Conservation (phyloP, 2,329 filamentous ascomycete species). For the Aspergillus alliaceus region DNA sequence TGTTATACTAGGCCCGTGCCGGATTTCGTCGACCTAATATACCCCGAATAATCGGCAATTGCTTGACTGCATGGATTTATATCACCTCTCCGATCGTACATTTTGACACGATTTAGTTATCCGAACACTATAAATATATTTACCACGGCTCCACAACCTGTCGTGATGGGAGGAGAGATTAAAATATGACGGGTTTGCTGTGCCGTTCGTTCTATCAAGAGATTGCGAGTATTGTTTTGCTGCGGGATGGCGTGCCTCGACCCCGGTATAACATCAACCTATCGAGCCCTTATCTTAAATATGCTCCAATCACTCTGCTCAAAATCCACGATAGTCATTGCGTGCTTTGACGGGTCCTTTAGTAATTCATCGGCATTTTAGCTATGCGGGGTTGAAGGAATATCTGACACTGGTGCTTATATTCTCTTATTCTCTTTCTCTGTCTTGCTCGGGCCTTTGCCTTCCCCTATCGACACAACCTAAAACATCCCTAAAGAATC, state of each 20-base stretch:
- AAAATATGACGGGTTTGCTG: too few species aligned
- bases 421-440: not conserved
- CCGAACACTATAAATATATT: not conserved
- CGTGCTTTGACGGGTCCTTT: conserved; percentile 19
- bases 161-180: conserved; percentile 15
- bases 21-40: not conserved
- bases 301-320: not conserved
- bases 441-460: too few species aligned
- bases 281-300: not conserved
- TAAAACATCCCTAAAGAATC: too few species aligned
- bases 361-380: conserved; percentile 5
- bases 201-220: too few species aligned
- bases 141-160: conserved; percentile 10
- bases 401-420: not conserved
- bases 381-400: conserved; percentile 13
- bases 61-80: too few species aligned
- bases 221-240: conserved; percentile 13
- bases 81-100: too few species aligned
- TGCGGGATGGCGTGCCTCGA: conserved; percentile 24
- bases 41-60: too few species aligned
- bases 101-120: too few species aligned
- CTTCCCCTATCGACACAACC: too few species aligned
- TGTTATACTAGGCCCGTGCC: not conserved
- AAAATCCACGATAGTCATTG: conserved; percentile 12
- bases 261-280: conserved; percentile 5